phyloP scores from a whole-genome alignment of 2,329 filamentous ascomycete species.

The Penicillium italicum region DNA sequence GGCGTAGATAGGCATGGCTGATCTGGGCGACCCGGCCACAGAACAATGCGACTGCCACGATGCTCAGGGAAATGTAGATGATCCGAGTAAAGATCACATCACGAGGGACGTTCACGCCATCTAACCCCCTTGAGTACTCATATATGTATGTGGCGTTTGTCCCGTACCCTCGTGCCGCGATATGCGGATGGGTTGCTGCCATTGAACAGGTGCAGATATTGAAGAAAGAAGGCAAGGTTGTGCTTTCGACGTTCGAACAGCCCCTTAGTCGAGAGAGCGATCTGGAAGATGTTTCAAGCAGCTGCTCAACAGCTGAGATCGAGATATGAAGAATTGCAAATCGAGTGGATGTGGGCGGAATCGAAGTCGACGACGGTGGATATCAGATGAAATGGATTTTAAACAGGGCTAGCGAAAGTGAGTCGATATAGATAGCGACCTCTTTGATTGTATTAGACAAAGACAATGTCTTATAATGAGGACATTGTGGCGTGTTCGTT shows the following conservation, averaged over 20 bases:
- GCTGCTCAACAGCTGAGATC: neutral
- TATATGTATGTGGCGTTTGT: constrained; percentile 41
- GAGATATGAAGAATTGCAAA: neutral
- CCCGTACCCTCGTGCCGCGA: constrained; percentile 28
- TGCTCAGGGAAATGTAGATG: constrained; percentile 37
- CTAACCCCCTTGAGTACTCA: constrained; percentile 40
- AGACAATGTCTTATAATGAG: constrained; percentile 3
- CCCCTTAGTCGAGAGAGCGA: neutral
- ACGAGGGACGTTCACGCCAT: constrained; percentile 39
- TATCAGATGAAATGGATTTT: neutral
- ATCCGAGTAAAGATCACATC: constrained; percentile 41
- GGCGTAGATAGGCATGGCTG: constrained; percentile 45
- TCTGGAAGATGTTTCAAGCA: neutral
- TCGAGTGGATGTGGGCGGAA: neutral
- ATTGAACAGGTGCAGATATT: constrained; percentile 23
- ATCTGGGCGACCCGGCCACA: constrained; percentile 43
- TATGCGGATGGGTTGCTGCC: constrained; percentile 24
- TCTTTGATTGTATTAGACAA: constrained; percentile 7
- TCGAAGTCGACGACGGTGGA: neutral
- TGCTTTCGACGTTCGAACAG: neutral
- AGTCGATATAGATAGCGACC: neutral
- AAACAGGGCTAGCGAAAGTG: neutral
- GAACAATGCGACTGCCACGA: constrained; percentile 38
- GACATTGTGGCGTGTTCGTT: neutral
- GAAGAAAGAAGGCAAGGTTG: neutral